Evolutionary conservation across 345 rosid species (phyloP).

Genomic region (Lagerstroemia speciosa): DNA sequence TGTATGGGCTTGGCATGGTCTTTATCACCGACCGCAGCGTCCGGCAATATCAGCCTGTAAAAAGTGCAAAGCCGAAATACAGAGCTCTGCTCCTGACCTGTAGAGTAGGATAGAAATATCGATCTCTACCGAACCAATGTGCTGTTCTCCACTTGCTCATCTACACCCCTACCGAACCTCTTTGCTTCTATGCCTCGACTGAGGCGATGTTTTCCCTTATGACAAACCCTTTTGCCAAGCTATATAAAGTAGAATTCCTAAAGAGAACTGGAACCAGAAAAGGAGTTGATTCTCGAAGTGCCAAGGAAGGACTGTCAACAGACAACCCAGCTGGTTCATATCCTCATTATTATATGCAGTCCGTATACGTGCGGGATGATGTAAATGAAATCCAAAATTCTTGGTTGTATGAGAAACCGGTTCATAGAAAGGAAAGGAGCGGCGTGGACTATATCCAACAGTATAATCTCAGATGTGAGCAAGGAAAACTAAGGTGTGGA

Average conservation of each 20-base stretch:
- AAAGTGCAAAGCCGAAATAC: too few species aligned
- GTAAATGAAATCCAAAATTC: neutral
- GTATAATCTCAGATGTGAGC: neutral
- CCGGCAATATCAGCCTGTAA: too few species aligned
- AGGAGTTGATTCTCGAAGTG: neutral
- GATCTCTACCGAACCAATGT: neutral
- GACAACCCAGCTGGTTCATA: neutral
- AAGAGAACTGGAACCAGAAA: neutral
- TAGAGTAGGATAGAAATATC: too few species aligned
- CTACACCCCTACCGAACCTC: neutral
- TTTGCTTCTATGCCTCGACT: neutral
- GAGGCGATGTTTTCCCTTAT: too few species aligned
- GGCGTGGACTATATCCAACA: neutral
- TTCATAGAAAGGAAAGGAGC: neutral
- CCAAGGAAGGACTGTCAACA: neutral
- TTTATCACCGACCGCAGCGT: too few species aligned
- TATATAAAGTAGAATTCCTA: neutral
- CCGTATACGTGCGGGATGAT: neutral
- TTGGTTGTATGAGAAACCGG: neutral
- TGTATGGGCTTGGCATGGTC: too few species aligned
- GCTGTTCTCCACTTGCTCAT: neutral
- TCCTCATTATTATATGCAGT: neutral
- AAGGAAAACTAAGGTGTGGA: neutral
- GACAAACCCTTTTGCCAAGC: neutral
- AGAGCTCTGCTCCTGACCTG: too few species aligned